phyloP scores from a whole-genome alignment of 1,139 yeast species.

The Debaryomyces sp. region DNA sequence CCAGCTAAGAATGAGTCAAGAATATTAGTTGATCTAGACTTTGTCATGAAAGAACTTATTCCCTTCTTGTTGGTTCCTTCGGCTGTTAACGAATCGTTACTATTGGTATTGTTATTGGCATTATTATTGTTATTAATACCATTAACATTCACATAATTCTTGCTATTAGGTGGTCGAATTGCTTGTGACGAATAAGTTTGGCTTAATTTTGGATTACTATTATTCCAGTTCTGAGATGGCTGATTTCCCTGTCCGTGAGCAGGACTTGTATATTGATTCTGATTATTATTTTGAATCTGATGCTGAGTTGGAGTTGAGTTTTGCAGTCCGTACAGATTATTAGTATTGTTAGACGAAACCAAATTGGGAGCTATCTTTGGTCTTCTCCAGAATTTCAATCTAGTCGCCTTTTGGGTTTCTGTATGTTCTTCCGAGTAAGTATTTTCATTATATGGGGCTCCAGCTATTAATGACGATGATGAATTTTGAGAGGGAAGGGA shows the following conservation, averaged over 20 bases:
- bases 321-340: slow-evolving; percentile 10
- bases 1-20: slow-evolving; percentile 40
- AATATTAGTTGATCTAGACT: slow-evolving; percentile 53
- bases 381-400: slow-evolving; percentile 58
- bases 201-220: slow-evolving; percentile 13
- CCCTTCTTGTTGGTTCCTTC: slow-evolving; percentile 12
- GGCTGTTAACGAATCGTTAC: slow-evolving; percentile 9
- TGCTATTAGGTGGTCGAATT: slow-evolving; percentile 11
- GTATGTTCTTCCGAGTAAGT: slow-evolving; percentile 29
- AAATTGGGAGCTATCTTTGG: slow-evolving; percentile 30
- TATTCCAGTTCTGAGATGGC: slow-evolving; percentile 4
- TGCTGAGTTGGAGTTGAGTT: slow-evolving; percentile 11
- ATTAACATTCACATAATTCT: slow-evolving; percentile 8
- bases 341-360: slow-evolving; percentile 17
- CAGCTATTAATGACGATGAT: slow-evolving; percentile 19
- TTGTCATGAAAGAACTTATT: slow-evolving; percentile 23
- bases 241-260: slow-evolving; percentile 1
- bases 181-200: slow-evolving; percentile 9
- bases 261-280: not conserved
- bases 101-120: not conserved
- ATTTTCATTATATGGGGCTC: slow-evolving; percentile 18
- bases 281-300: slow-evolving; percentile 6
- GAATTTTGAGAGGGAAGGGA: slow-evolving; percentile 6
- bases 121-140: slow-evolving; percentile 6
- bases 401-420: slow-evolving; percentile 48